A percentile compares a stretch with the other conserved stretches of the same genome.
These are phyloP conservation scores for Zygoascus meyerae DNA, from an alignment of 1,139 yeast genomes.

Conservation along the genomic window DNA sequence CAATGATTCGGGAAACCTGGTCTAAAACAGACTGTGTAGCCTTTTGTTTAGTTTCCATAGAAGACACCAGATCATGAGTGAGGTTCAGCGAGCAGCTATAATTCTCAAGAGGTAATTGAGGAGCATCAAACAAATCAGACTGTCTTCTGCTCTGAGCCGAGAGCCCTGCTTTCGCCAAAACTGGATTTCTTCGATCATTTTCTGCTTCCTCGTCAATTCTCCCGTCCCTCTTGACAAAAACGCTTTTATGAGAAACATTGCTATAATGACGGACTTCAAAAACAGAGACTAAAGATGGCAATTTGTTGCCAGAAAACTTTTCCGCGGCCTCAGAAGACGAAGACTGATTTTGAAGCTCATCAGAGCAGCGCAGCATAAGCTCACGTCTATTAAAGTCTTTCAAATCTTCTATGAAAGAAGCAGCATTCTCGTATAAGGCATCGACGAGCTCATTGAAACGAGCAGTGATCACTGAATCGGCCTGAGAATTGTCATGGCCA, in stretches of 20 bases:
- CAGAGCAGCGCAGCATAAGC: background rate
- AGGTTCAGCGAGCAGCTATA: conserved; percentile 1
- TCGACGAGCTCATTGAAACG: background rate
- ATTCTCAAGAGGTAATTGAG: conserved; percentile 3
- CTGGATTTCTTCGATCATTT: background rate
- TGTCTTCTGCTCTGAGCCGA: background rate
- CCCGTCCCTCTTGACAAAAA: conserved; percentile 20
- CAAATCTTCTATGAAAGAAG: conserved; percentile 1
- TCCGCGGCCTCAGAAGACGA: background rate
- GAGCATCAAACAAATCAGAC: background rate
- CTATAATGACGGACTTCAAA: conserved; percentile 24
- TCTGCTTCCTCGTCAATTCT: conserved; percentile 10
- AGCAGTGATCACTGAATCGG: background rate
- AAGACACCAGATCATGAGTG: background rate
- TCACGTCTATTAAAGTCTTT: conserved; percentile 6
- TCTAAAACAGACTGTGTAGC: conserved; percentile 1
- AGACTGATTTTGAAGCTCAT: background rate
- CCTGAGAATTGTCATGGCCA: background rate
- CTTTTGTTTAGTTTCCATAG: background rate
- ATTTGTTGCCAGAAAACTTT: background rate
- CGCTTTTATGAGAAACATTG: conserved; percentile 24
- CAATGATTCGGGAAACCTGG: background rate
- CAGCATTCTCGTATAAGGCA: background rate
- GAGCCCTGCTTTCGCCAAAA: background rate
- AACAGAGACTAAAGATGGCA: conserved; percentile 9